A percentile compares a stretch with the other conserved stretches of the same genome.
Evolutionary conservation across 495 filamentous ascomycete genomes (phyloP).

Genomic region (Tuber microsphaerosporum): DNA sequence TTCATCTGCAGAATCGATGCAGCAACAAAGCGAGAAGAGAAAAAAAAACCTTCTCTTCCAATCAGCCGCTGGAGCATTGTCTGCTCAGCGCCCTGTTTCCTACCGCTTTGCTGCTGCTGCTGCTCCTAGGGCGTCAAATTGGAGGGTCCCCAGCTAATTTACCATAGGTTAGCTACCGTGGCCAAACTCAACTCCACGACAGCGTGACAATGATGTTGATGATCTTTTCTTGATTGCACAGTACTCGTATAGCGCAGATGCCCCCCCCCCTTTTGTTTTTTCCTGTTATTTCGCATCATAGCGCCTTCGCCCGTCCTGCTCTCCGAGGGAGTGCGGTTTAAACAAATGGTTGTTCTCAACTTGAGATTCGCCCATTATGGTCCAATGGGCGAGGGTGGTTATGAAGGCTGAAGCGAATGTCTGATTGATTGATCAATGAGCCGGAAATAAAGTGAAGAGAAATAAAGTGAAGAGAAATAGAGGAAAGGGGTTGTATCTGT

Average conservation of each 20-base stretch:
- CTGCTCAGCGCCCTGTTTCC: neutral
- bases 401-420: neutral
- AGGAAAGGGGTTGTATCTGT: neutral
- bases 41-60: neutral
- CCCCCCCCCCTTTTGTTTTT: neutral
- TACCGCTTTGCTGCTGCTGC: neutral
- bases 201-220: neutral
- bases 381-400: neutral
- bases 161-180: neutral
- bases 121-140: neutral
- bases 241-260: neutral
- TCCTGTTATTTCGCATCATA: neutral
- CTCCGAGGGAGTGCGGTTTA: neutral
- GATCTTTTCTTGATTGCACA: neutral
- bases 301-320: neutral
- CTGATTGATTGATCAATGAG: neutral
- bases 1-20: constrained; percentile 3
- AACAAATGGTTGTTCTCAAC: neutral
- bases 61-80: neutral
- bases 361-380: neutral
- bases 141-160: neutral
- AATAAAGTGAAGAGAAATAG: neutral
- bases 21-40: neutral
- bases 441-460: neutral
- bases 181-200: neutral